These are phyloP conservation scores for Dillenia turbinata DNA, from an alignment of 164 flowering plant species.

Conservation along the genomic window DNA sequence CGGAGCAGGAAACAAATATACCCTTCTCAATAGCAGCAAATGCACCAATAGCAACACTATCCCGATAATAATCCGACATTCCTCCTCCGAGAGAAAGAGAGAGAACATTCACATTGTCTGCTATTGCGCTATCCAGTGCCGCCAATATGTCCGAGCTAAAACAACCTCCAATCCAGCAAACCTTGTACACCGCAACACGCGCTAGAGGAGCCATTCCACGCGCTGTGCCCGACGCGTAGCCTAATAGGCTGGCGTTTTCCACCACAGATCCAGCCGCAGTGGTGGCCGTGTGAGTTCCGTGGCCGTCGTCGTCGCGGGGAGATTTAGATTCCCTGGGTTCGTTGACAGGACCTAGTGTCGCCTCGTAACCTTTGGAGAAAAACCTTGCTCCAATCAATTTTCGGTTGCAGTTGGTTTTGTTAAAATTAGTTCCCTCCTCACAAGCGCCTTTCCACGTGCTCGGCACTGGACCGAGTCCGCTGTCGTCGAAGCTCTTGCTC, in stretches of 20 bases:
- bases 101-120: conserved; percentile 8
- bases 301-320: conserved; percentile 11
- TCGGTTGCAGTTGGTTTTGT: conserved; percentile 3
- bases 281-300: conserved; percentile 17
- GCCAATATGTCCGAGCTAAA: conserved; percentile 9
- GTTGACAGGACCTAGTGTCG: neutral
- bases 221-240: conserved; percentile 11
- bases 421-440: conserved; percentile 5
- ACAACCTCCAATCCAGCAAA: conserved; percentile 11
- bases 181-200: conserved; percentile 10
- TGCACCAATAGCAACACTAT: conserved; percentile 9
- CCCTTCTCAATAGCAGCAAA: conserved; percentile 18
- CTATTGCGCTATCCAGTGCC: conserved; percentile 12
- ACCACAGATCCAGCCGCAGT: conserved; percentile 16
- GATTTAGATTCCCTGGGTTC: neutral
- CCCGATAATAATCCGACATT: neutral
- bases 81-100: conserved; percentile 14
- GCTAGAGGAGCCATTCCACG: conserved; percentile 16
- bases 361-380: conserved; percentile 10
- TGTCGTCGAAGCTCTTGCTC: conserved; percentile 10
- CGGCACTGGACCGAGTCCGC: conserved; percentile 9
- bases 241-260: conserved; percentile 6
- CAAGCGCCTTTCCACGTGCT: conserved; percentile 14
- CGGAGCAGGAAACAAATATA: conserved; percentile 15
- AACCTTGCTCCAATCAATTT: conserved; percentile 16